Base-by-base conservation (phyloP, 768 basidiomycete species). In the Boletus vermiculosoides region DNA sequence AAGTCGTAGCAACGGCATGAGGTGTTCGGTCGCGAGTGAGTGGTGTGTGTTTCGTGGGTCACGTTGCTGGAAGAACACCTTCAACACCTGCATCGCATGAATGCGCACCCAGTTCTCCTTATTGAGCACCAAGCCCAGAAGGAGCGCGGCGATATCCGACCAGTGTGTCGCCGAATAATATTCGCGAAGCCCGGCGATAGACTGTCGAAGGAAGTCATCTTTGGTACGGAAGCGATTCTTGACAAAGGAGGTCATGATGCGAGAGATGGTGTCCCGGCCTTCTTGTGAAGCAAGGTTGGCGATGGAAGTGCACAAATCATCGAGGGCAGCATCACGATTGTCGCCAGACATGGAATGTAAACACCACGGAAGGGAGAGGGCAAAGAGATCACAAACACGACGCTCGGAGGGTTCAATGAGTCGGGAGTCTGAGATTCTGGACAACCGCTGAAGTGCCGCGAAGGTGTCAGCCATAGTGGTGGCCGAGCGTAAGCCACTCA, bases 181-280 rank as follows among this genome's bases (percentile, higher is more conserved):
- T 66, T 97, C 94, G 22, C 93, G 85, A 37, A 98, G 79, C 63
- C 90, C 87, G 2, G 84, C 79, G 22, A 93, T 86, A 0, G 92
- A 93, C 67, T 97, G 93, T 5, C 92, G 85, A 56, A 96, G 80
- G 74, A 96, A 96, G 73, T 97, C 94, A 51, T 98, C 94, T 65
- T 87, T 87, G 2, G 93, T 93, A 47, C 94, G 80, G 78, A 98
- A 97, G 50, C 90, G 87, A 22, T 80, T 78, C 71, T 92, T 92
- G 54, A 90, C 84, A 63, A 95, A 95, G 4, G 92, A 94, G 5
- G 80, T 86, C 88, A 96, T 90, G 66, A 98, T 90, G 47, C 90
- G 87, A 52, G 84, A 80, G 63, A 97, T 90, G 64, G 87, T 90
- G n/a, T 83, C 80, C 30, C 86, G 81, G 28, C 84, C 86, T 61